A percentile compares a stretch with the other conserved stretches of the same genome.
These are phyloP conservation scores for Saturnispora zaruensis DNA, from an alignment of 805 yeast species.

Conservation along the genomic window DNA sequence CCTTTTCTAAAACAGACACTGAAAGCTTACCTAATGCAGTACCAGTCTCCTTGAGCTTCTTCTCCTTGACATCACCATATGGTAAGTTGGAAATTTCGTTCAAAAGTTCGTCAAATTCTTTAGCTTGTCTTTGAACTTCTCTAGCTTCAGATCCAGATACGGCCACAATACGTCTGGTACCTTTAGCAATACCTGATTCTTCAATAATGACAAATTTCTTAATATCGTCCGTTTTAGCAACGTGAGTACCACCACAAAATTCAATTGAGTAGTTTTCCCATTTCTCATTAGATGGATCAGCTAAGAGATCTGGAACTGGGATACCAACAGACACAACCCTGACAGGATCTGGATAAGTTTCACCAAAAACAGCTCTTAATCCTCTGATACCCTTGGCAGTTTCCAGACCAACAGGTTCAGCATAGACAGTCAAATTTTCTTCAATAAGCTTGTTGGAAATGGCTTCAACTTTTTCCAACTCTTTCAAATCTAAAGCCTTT, in stretches of 20 bases:
- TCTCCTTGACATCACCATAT: conserved; percentile 73
- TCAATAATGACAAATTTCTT: conserved; percentile 84
- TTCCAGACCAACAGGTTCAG: conserved; percentile 72
- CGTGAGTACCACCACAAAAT: conserved; percentile 99
- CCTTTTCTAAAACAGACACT: conserved; percentile 76
- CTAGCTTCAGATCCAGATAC: conserved; percentile 89
- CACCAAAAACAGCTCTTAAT: conserved; percentile 97
- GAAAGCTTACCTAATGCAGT: conserved; percentile 75
- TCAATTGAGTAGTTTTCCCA: conserved; percentile 82
- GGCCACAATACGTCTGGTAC: conserved; percentile 96
- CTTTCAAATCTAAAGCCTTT: conserved; percentile 65
- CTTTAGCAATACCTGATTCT: conserved; percentile 97
- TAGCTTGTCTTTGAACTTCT: conserved; percentile 80
- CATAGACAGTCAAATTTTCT: conserved; percentile 61
- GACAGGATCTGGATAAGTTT: conserved; percentile 98
- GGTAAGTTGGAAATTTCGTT: conserved; percentile 52
- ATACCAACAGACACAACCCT: conserved; percentile 95
- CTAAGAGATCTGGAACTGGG: conserved; percentile 72
- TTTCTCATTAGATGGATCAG: conserved; percentile 58
- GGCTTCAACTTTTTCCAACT: conserved; percentile 66
- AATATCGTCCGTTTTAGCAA: conserved; percentile 84
- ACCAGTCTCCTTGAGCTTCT: conserved; percentile 72
- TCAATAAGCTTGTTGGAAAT: conserved; percentile 66
- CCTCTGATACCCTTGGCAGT: conserved; percentile 71
- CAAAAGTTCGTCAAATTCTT: conserved; percentile 56